Base-by-base conservation (phyloP, 441 rosid genomes). In the Brassica balearica region DNA sequence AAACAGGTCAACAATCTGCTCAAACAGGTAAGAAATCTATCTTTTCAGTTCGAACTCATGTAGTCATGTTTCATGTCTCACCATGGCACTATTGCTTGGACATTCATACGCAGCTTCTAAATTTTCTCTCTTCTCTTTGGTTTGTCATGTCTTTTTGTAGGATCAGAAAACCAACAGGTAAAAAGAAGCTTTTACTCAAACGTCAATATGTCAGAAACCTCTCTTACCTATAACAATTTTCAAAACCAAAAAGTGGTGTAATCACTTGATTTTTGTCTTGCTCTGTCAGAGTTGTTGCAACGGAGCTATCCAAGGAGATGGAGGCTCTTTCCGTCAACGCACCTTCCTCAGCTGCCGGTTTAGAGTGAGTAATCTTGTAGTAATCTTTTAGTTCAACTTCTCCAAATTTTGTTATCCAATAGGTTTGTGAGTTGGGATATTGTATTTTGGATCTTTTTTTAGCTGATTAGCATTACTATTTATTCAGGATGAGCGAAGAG, bases 1-100 rank as follows among this genome's bases (percentile, higher is more conserved):
- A 89, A 87, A 79, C 90, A 87, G 32, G 90, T 91, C 71, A 90
- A 86, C 5, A 29, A 29, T 29, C 34, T 29, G 34, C 34, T 29
- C 34, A 34, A 34, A 6, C 38, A 34, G 38, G 38, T 34, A 34
- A 34, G 38, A 34, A 34, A 34, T 34, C 38, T 34, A 34, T 34
- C 38, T 34, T 34, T 34, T 6, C 38, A 34, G 38, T 34, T 34
- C 8, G 38, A 34, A 34, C 38, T 34, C 38, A 34, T 34, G 8
- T 34, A 6, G 38, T 29, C 34, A 29, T 29, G 34, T 29, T 29
- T 29, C 34, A 29, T 29, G 38, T 6, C 11, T 46, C 2, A 46
- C 66, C 63, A 48, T 34, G 2, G 9, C 56, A 53, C 56, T 34
- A 11, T 8, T 63, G 62, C 69, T 12, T 43, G 69, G 46, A 65